Percentiles rank a stretch among this genome's conserved stretches.
Conservation (phyloP, 352 stramenopile species). For the Globisporangium megalacanthum region DNA sequence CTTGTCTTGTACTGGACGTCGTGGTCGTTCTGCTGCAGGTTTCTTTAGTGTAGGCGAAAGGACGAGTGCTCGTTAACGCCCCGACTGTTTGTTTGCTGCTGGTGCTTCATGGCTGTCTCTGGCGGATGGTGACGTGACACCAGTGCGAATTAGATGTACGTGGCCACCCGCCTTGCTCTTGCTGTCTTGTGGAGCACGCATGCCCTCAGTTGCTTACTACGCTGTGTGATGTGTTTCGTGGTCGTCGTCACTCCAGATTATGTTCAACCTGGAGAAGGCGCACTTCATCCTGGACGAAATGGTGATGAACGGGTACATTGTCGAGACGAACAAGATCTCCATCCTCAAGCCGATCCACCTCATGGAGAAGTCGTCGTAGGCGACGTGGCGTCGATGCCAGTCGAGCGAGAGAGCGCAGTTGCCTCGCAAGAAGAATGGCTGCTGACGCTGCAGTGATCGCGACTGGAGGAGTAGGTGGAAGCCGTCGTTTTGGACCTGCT, state of each 20-base stretch:
- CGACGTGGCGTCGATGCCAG: no score
- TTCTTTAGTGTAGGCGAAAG: background rate
- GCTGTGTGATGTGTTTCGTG: background rate
- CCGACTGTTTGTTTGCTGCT: background rate
- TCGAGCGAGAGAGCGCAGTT: no score
- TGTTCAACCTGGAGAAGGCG: constrained; percentile 91
- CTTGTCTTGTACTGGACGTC: background rate
- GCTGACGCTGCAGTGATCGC: no score
- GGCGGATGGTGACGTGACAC: background rate
- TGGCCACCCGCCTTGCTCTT: constrained; percentile 5
- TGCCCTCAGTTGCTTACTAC: background rate
- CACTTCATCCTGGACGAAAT: constrained; percentile 94
- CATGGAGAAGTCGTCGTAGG: constrained; percentile 94
- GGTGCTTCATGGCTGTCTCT: constrained; percentile 1
- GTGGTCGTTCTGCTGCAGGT: no score
- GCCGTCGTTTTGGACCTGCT: no score
- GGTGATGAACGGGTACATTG: constrained; percentile 99
- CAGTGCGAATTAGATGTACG: constrained; percentile 84
- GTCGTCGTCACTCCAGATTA: constrained; percentile 51
- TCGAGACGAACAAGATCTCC: constrained; percentile 99
- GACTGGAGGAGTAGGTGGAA: no score
- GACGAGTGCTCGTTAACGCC: background rate
- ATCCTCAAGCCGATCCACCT: constrained; percentile 98
- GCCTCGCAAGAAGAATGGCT: no score
- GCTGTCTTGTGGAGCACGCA: no score